Evolutionary conservation across 2,329 filamentous ascomycete genomes (phyloP), one percentile per base, ranked within the genome.

Genomic region (Iodosphaeria phyllophila): DNA sequence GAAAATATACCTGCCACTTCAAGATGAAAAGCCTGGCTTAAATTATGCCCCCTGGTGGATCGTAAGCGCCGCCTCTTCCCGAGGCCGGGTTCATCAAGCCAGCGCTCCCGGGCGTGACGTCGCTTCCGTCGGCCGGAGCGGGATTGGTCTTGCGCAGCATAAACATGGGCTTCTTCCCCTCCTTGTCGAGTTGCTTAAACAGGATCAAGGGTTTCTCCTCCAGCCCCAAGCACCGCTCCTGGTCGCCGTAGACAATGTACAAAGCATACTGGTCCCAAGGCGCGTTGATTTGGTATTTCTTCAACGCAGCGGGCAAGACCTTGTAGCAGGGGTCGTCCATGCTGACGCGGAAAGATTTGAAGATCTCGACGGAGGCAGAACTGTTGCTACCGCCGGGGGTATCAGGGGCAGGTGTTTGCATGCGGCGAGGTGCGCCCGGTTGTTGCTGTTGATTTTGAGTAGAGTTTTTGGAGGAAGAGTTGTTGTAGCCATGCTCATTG

Each of bases 261-360:
- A 98, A 58, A 1, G 89, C 86, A 45, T 98, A 98, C 43, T 95
- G 82, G 38, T 91, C 79, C 78, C 84, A 93, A 25, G 92, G 86
- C 13, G 84, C 86, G 36, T 91, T 86, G 56, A 98, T 98, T 44
- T 95, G 89, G 54, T 98, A 98, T 47, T 93, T 92, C 47, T 91
- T 91, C 11, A 98, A 64, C 3, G 89, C 89, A 10, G 91, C 89
- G 2, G 89, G 89, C 2, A 98, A 62, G 15, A 98, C 89, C 47
- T 93, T 93, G 56, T 92, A 78, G 54, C 89, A 98, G 3, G 89
- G 89, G 43, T 98, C 89, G 38, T 98, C 89, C 66, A 95, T 91
- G 45, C 79, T 89, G 32, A 98, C 89, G 19, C 86, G 74, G 64
- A 98, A 98, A 2, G 80, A 92, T 49, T 98, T 98, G 70, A 95